Evolutionary conservation across 352 stramenopile species (phyloP), one percentile per base, ranked within the genome.

Genomic region (Thraustochytrium sp.): DNA sequence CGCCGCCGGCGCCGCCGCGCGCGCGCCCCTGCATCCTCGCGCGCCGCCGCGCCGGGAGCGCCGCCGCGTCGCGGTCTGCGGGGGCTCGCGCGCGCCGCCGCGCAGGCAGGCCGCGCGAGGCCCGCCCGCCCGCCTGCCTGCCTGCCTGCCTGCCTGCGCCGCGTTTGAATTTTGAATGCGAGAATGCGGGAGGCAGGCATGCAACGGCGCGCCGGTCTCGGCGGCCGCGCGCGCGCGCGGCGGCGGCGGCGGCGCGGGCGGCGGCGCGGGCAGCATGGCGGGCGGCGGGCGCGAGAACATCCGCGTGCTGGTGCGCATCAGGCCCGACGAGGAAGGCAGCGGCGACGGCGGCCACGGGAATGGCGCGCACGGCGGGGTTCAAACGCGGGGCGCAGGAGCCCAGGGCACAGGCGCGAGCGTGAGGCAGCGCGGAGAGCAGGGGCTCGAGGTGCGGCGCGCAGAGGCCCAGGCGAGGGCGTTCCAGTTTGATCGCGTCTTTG

Each of bases 401-500:
- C 16, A 55, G 48, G 48, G 48, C 48, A 55, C n/a, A n/a, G 48
- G 18, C 36, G 23, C 59, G 9, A 44, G 59, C 36, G 59, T 72
- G 13, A 38, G n/a, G 44, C 38, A 53, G 44, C 34, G 5, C 11
- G 54, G 21, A 26, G 54, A 38, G 34, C 5, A 8, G 26, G 2
- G 36, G 23, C 5, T 75, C 23, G 62, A 75, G 44, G 26, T 75
- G 18, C 3, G 21, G 65, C 38, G 59, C 56, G 29, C 51, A 49
- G 31, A 82, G 55, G 2, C 86, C 91, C 62, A 1, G 4, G n/a
- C 54, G 5, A 92, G 87, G 0, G 88, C 93, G 37, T 94, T 91
- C 61, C 55, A 77, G 5, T 94, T 94, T 63, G 91, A 95, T 64
- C 82, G 87, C 5, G 88, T 96, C 1, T 96, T 96, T 72, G 85